Evolutionary conservation across 768 basidiomycete species (phyloP).

Genomic region (Pleurotus djamor): DNA sequence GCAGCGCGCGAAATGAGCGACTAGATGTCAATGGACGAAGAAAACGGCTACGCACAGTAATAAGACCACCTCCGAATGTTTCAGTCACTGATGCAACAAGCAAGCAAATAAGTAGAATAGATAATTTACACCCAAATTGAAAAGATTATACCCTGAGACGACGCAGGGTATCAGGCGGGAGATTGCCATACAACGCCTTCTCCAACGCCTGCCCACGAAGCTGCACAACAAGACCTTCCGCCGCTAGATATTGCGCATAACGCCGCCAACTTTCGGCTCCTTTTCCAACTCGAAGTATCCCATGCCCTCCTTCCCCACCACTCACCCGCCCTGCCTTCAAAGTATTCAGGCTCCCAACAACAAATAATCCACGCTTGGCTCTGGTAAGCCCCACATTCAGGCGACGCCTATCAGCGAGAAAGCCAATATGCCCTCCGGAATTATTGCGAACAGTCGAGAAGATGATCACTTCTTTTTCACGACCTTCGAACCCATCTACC

Average conservation of each 20-base stretch:
- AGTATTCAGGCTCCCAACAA: conserved; percentile 73
- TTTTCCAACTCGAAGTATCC: conserved; percentile 25
- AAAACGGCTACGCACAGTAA: no score
- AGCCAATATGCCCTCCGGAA: conserved; percentile 73
- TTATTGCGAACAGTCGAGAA: conserved; percentile 93
- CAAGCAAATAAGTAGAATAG: not conserved
- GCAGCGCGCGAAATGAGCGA: no score
- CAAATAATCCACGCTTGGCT: conserved; percentile 82
- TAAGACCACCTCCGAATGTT: not conserved
- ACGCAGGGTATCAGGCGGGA: conserved; percentile 1
- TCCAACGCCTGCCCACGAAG: conserved; percentile 41
- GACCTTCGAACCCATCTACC: conserved; percentile 92
- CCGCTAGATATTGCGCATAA: conserved; percentile 54
- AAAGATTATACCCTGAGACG: not conserved
- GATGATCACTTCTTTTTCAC: conserved; percentile 90
- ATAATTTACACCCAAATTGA: conserved; percentile 1
- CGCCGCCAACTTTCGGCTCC: conserved; percentile 59
- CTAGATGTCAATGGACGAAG: no score
- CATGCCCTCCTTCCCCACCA: conserved; percentile 13
- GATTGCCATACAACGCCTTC: conserved; percentile 38
- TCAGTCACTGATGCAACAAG: not conserved
- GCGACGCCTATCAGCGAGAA: conserved; percentile 81
- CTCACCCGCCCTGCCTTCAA: conserved; percentile 45
- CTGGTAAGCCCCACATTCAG: conserved; percentile 91
- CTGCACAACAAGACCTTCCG: conserved; percentile 49